Conservation (phyloP, 2,329 filamentous ascomycete genomes). For the Paraphaeosphaeria sporulosa region DNA sequence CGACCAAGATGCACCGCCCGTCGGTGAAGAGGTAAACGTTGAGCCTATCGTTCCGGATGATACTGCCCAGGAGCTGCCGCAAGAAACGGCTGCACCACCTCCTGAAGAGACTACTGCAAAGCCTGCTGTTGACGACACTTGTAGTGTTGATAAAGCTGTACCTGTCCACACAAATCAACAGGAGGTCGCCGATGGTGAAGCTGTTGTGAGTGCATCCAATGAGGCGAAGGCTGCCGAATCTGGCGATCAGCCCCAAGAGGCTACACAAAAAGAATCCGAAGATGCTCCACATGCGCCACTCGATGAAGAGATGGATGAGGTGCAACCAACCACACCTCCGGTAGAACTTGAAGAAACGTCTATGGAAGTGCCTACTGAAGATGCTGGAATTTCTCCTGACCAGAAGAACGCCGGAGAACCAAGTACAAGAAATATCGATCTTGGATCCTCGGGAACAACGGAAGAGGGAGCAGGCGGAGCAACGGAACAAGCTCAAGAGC, state of each 20-base stretch:
- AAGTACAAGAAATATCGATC: background rate
- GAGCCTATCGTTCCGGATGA: background rate
- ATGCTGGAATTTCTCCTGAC: background rate
- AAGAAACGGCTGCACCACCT: background rate
- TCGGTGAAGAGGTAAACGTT: background rate
- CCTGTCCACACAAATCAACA: background rate
- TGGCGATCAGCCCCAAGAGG: background rate
- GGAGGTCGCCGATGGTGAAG: background rate
- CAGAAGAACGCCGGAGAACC: background rate
- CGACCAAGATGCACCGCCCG: background rate
- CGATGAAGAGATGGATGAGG: slow-evolving; percentile 18
- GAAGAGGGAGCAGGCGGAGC: too few species aligned
- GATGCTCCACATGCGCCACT: background rate
- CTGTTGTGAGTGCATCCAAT: background rate
- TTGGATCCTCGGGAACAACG: background rate
- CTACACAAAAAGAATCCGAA: background rate
- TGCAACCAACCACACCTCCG: slow-evolving; percentile 19
- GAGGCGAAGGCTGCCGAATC: too few species aligned
- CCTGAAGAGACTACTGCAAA: background rate
- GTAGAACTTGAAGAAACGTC: slow-evolving; percentile 15
- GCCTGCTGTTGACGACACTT: background rate
- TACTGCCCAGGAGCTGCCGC: background rate
- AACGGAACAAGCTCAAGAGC: background rate
- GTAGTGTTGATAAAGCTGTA: background rate
- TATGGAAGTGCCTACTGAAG: background rate